Conservation (phyloP, 2,329 filamentous ascomycete species). For the Sporothrix sp. region DNA sequence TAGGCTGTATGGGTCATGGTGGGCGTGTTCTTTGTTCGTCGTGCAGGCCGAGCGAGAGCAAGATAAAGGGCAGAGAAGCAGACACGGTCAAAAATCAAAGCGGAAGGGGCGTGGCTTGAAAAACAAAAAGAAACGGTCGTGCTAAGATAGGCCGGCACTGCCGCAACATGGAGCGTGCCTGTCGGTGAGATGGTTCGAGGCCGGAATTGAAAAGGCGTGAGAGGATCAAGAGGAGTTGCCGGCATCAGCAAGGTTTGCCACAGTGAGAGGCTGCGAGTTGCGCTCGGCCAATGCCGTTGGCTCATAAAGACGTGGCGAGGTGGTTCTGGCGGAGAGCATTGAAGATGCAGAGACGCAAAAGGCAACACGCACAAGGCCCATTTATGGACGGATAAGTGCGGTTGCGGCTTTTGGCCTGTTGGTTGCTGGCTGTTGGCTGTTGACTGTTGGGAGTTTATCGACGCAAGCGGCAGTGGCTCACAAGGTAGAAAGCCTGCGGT, state of each 20-base stretch:
- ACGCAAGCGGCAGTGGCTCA: no score
- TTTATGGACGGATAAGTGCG: no score
- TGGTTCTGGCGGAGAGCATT: neutral
- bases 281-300: no score
- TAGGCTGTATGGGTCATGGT: neutral
- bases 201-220: no score
- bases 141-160: neutral
- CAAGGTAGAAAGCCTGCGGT: neutral
- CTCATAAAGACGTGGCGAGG: neutral
- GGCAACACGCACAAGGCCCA: no score
- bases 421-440: no score
- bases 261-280: no score
- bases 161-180: no score
- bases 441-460: no score
- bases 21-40: neutral
- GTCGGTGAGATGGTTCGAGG: no score
- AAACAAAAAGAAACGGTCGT: neutral
- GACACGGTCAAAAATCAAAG: neutral
- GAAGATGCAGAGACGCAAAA: constrained; percentile 1
- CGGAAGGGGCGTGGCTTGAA: neutral
- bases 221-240: no score
- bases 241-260: no score
- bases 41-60: neutral
- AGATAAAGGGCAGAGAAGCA: neutral
- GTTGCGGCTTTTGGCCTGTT: neutral